Evolutionary conservation across 805 yeast species (phyloP).

Genomic region (Pichia eremophila): DNA sequence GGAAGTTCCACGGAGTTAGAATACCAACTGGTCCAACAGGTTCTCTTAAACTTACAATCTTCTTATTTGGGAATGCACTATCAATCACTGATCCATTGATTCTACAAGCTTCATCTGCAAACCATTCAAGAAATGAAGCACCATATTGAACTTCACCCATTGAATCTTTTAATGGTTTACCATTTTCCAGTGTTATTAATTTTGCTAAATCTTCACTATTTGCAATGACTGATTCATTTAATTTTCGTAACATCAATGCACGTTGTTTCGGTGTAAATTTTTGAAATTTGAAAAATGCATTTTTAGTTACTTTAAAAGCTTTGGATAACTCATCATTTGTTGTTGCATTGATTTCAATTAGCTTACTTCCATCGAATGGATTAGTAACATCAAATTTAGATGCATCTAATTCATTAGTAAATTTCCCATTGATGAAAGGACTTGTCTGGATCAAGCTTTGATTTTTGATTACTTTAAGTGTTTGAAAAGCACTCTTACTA

Average conservation of each 20-base stretch:
- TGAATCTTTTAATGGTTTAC: conserved; percentile 65
- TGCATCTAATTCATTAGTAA: conserved; percentile 35
- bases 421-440: conserved; percentile 58
- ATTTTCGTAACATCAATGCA: conserved; percentile 39
- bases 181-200: conserved; percentile 62
- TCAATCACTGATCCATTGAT: conserved; percentile 52
- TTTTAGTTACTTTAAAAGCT: conserved; percentile 47
- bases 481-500: neutral
- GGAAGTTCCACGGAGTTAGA: conserved; percentile 81
- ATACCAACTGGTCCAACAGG: conserved; percentile 78
- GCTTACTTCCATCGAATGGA: conserved; percentile 52
- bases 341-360: conserved; percentile 48
- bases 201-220: conserved; percentile 57
- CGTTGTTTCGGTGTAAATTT: conserved; percentile 45
- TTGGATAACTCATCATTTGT: conserved; percentile 33
- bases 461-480: conserved; percentile 27
- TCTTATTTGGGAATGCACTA: conserved; percentile 37
- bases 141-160: conserved; percentile 60
- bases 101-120: conserved; percentile 72
- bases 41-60: conserved; percentile 51
- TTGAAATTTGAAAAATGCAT: conserved; percentile 43
- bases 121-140: conserved; percentile 82
- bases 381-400: conserved; percentile 52
- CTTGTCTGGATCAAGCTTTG: conserved; percentile 42
- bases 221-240: conserved; percentile 45